Evolutionary conservation across 768 basidiomycete species (phyloP).

Genomic region (Guyanaporus albipodus): DNA sequence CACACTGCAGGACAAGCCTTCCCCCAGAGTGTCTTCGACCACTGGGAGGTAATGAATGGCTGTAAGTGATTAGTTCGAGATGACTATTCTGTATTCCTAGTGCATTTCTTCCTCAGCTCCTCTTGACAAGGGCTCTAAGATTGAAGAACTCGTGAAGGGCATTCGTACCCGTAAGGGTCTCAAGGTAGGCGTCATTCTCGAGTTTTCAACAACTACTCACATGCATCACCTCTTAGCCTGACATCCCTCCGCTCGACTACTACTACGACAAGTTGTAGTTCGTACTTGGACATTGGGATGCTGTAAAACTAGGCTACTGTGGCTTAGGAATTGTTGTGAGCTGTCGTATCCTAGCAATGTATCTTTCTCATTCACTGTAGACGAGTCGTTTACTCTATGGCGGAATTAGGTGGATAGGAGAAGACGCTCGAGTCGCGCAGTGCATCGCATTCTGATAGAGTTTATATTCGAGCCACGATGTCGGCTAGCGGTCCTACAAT

Average conservation of each 20-base stretch:
- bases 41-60: constrained; percentile 85
- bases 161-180: constrained; percentile 95
- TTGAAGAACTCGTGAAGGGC: constrained; percentile 75
- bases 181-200: constrained; percentile 49
- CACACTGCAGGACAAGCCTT: constrained; percentile 96
- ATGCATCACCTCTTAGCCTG: constrained; percentile 49
- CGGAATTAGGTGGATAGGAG: too few relatives aligned
- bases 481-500: too few relatives aligned
- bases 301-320: constrained; percentile 8
- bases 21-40: constrained; percentile 93
- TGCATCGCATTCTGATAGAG: not conserved
- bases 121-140: constrained; percentile 87
- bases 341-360: constrained; percentile 17
- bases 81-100: constrained; percentile 1
- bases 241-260: constrained; percentile 80
- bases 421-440: too few relatives aligned
- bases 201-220: constrained; percentile 5
- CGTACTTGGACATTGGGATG: not conserved
- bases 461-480: too few relatives aligned
- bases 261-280: constrained; percentile 92
- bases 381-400: too few relatives aligned
- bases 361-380: constrained; percentile 5
- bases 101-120: constrained; percentile 40
- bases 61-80: constrained; percentile 43
- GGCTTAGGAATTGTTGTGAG: constrained; percentile 12